Conservation (phyloP, 805 yeast genomes). For the Ogataea siamensis region DNA sequence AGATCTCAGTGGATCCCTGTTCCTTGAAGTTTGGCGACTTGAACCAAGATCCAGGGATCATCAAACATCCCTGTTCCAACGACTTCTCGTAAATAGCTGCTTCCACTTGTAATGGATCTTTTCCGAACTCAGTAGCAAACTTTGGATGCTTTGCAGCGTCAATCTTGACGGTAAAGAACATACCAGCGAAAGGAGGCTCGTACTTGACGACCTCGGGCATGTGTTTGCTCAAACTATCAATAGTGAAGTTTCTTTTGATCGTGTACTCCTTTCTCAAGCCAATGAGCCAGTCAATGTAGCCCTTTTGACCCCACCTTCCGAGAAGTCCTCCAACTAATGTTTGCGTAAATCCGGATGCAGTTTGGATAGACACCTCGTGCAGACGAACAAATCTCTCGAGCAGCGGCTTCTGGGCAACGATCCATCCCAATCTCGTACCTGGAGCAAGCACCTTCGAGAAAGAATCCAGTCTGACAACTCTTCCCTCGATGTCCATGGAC, state of each 20-base stretch:
- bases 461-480: conserved; percentile 86
- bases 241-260: conserved; percentile 80
- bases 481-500: conserved; percentile 77
- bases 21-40: conserved; percentile 49
- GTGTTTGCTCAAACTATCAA: conserved; percentile 65
- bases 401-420: conserved; percentile 65
- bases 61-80: conserved; percentile 57
- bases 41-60: conserved; percentile 88
- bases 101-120: conserved; percentile 66
- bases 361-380: conserved; percentile 80
- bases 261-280: conserved; percentile 81
- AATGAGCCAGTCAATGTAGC: conserved; percentile 87
- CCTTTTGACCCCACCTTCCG: conserved; percentile 85
- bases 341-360: conserved; percentile 79
- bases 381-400: conserved; percentile 66
- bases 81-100: conserved; percentile 59
- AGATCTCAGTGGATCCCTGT: conserved; percentile 48
- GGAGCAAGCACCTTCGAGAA: conserved; percentile 92
- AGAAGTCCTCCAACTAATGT: conserved; percentile 67
- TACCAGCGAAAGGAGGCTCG: conserved; percentile 76
- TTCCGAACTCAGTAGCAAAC: conserved; percentile 51
- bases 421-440: conserved; percentile 87
- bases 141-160: conserved; percentile 83
- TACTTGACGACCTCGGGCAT: conserved; percentile 48
- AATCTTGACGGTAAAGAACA: conserved; percentile 74